These are phyloP conservation scores for Saturnispora hagleri DNA, from an alignment of 805 yeast genomes.

Conservation along the genomic window DNA sequence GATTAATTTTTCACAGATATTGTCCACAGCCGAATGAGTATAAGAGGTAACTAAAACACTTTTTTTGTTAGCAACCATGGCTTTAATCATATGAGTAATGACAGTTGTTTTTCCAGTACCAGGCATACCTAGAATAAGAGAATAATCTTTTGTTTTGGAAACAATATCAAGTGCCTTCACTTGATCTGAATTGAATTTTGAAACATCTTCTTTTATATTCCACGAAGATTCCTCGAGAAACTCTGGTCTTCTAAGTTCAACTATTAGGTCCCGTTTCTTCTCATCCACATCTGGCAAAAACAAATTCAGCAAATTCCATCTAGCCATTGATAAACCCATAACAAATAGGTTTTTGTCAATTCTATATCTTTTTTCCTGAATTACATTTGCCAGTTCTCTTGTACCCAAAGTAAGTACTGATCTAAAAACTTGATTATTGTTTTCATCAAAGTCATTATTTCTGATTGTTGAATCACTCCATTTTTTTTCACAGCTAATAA, in stretches of 20 bases:
- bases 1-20: conserved; percentile 66
- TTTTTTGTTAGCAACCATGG: conserved; percentile 50
- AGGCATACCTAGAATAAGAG: conserved; percentile 91
- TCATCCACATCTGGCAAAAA: conserved; percentile 42
- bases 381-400: not conserved
- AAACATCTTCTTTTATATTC: not conserved
- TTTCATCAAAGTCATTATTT: conserved; percentile 33
- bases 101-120: conserved; percentile 96
- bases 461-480: conserved; percentile 33
- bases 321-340: conserved; percentile 64
- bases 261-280: conserved; percentile 38
- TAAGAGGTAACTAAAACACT: conserved; percentile 73
- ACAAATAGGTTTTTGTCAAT: conserved; percentile 75
- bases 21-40: conserved; percentile 95
- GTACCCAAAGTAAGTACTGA: conserved; percentile 31
- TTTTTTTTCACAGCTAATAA: conserved; percentile 45
- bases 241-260: conserved; percentile 43
- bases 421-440: conserved; percentile 41
- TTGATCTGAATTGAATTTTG: conserved; percentile 62
- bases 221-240: conserved; percentile 25
- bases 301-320: conserved; percentile 66
- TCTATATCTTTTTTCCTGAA: conserved; percentile 35
- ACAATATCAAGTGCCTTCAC: conserved; percentile 55
- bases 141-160: conserved; percentile 59
- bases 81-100: conserved; percentile 63